These are phyloP conservation scores for Russula emetica DNA, from an alignment of 768 basidiomycete genomes.

Conservation along the genomic window DNA sequence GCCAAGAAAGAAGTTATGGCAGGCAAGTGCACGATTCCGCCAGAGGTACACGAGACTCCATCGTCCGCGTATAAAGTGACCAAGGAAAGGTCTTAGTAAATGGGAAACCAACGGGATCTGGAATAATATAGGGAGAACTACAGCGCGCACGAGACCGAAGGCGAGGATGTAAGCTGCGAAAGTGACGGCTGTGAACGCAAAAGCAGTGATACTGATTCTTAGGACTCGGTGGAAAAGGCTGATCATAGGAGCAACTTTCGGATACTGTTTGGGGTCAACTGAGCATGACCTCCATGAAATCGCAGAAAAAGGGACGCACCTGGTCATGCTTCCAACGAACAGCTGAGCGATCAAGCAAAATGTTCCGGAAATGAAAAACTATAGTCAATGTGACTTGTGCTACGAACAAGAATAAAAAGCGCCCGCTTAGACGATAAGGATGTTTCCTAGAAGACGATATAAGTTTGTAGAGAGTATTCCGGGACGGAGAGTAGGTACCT, in stretches of 20 bases:
- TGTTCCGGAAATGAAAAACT: constrained; percentile 50
- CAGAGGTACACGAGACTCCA: constrained; percentile 53
- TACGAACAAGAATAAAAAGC: constrained; percentile 54
- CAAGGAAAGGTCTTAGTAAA: constrained; percentile 55
- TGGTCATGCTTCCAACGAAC: constrained; percentile 32
- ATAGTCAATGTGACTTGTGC: constrained; percentile 48
- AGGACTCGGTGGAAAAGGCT: constrained; percentile 20
- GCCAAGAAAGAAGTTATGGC: constrained; percentile 48
- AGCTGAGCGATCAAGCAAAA: constrained; percentile 59
- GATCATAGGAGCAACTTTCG: constrained; percentile 29
- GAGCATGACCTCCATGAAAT: neutral
- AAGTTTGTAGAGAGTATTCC: neutral
- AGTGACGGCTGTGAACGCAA: constrained; percentile 9
- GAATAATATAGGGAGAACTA: constrained; percentile 50
- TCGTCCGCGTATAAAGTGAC: constrained; percentile 56
- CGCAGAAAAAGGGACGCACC: neutral
- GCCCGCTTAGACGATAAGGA: constrained; percentile 68
- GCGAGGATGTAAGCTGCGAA: constrained; percentile 39
- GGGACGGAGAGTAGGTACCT: constrained; percentile 41
- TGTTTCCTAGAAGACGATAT: constrained; percentile 50
- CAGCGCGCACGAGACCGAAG: constrained; percentile 46
- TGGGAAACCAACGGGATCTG: constrained; percentile 49
- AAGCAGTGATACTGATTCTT: constrained; percentile 1
- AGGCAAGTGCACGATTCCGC: constrained; percentile 43
- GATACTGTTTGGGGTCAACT: constrained; percentile 23